Evolutionary conservation across 371 early-diverging fungal species (phyloP), one percentile per base, ranked within the genome.

Genomic region (Zychaea mexicana): DNA sequence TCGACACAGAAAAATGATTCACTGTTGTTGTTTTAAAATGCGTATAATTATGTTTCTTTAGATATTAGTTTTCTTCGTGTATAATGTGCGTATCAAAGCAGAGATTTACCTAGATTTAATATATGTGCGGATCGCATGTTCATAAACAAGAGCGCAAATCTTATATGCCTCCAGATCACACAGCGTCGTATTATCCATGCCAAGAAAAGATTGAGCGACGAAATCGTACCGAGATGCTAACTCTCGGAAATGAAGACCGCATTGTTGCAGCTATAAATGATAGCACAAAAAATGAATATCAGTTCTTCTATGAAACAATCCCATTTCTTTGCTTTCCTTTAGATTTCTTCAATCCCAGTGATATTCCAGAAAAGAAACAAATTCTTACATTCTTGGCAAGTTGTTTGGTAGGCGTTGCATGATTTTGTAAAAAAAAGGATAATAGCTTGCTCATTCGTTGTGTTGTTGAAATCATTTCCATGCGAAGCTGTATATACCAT

Each of bases 401-500:
- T 45, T 45, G 33, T 31, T 30, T 22, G 19, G 1, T n/a, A 49
- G 19, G 13, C 6, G 27, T 6, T 49, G 6, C 19, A 15, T 30
- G 19, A n/a, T 0, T 26, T 39, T 57, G 42, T 42, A 17, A n/a
- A 2, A 47, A 3, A 30, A 27, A 22, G 31, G 42, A 27, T 21
- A 58, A 39, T 19, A 58, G n/a, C 22, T 42, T 54, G 21, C 69
- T 5, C 32, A 68, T 46, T 6, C 56, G 53, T 30, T 73, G 65
- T 15, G 76, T 61, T 0, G 60, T 49, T 28, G 55, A 60, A 19
- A 76, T 52, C 62, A 72, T 69, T 24, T 81, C 77, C 71, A 76
- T 74, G 6, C 81, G 69, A 12, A 78, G 46, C 22, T 73, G 74
- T 24, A 74, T 58, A 60, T 69, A 78, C 70, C 77, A 72, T 5